phyloP scores from a whole-genome alignment of 2,329 filamentous ascomycete genomes.

The Alternaria incomplexa region DNA sequence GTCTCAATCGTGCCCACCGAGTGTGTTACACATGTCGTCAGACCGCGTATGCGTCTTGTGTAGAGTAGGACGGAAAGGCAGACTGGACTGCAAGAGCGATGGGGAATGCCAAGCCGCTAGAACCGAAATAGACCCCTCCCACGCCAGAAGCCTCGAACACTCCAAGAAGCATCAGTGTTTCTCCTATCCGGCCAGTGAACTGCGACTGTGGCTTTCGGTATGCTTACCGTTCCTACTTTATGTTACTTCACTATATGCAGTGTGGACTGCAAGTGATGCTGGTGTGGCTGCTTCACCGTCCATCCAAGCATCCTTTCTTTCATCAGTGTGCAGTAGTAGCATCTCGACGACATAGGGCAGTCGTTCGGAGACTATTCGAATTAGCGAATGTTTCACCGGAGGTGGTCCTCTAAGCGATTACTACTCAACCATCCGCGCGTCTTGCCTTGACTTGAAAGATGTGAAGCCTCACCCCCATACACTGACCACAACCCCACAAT shows the following conservation, averaged over 20 bases:
- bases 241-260: background rate
- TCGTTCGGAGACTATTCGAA: background rate
- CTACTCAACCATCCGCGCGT: background rate
- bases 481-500: background rate
- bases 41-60: conserved; percentile 1
- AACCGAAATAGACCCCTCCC: background rate
- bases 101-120: conserved; percentile 7
- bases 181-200: background rate
- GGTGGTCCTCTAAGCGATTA: background rate
- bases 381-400: background rate
- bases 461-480: background rate
- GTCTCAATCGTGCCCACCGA: background rate
- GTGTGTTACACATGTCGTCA: conserved; percentile 6
- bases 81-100: background rate
- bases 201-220: background rate
- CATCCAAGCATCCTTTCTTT: background rate
- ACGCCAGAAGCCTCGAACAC: background rate
- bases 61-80: background rate
- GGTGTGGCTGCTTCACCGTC: background rate
- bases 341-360: background rate
- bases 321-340: background rate
- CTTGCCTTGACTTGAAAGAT: background rate
- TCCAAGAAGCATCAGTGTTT: background rate
- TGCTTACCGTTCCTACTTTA: background rate
- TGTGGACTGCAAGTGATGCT: background rate